Conservation (phyloP, 2,329 filamentous ascomycete species). For the Sclerotinia trifoliorum region DNA sequence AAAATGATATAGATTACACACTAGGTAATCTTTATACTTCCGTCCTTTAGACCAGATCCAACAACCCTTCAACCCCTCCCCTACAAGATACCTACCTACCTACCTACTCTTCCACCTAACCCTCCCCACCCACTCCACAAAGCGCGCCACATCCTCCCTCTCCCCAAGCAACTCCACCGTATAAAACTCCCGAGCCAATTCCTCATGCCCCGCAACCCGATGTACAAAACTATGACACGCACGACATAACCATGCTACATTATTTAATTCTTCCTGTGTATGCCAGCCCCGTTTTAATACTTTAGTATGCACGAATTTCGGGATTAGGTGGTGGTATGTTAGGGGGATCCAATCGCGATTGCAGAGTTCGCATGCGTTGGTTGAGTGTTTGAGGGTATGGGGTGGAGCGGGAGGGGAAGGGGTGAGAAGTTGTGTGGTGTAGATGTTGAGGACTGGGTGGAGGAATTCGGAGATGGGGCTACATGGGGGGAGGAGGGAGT, state of each 20-base stretch:
- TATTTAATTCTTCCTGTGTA: slow-evolving; percentile 69
- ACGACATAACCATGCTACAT: slow-evolving; percentile 82
- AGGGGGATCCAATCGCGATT: slow-evolving; percentile 70
- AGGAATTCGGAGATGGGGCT: slow-evolving; percentile 55
- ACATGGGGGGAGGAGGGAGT: slow-evolving; percentile 54
- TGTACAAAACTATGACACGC: slow-evolving; percentile 85
- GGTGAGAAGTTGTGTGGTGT: slow-evolving; percentile 56
- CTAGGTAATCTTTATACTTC: too few species aligned
- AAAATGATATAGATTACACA: too few species aligned
- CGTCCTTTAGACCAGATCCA: too few species aligned
- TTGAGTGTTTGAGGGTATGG: slow-evolving; percentile 52
- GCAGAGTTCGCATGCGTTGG: slow-evolving; percentile 71
- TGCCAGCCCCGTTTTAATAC: slow-evolving; percentile 79
- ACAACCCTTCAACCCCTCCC: too few species aligned
- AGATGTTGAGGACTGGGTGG: slow-evolving; percentile 60
- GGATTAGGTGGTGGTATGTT: slow-evolving; percentile 84
- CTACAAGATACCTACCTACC: too few species aligned
- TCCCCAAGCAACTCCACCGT: slow-evolving; percentile 69
- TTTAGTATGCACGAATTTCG: slow-evolving; percentile 73
- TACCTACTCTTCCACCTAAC: slow-evolving; percentile 57
- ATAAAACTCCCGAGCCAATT: slow-evolving; percentile 69
- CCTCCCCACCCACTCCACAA: slow-evolving; percentile 69
- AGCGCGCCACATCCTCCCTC: slow-evolving; percentile 69
- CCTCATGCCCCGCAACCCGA: slow-evolving; percentile 71
- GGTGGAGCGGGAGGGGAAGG: slow-evolving; percentile 68